A percentile compares a stretch with the other conserved stretches of the same genome.
These are phyloP conservation scores for Solioccasus polychromus DNA, from an alignment of 768 basidiomycete species.

Conservation along the genomic window DNA sequence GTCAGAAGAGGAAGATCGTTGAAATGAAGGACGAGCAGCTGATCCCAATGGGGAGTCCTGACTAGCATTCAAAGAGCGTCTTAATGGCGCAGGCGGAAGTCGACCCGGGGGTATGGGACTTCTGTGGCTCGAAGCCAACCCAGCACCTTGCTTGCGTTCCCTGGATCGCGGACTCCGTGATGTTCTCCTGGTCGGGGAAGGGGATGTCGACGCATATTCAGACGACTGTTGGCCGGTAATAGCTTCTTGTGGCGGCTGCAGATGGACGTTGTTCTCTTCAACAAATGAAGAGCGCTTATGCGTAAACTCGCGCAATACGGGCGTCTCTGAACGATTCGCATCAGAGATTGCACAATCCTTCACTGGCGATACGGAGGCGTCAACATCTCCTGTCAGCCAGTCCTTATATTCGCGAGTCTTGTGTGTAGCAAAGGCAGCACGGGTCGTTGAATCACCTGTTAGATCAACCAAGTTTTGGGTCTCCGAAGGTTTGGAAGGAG, in stretches of 20 bases:
- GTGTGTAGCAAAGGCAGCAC: slow-evolving; percentile 10
- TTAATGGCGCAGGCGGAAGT: slow-evolving; percentile 1
- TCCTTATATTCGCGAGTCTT: slow-evolving; percentile 44
- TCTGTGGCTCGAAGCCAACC: slow-evolving; percentile 9
- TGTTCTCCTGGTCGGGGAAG: slow-evolving; percentile 21
- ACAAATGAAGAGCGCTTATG: slow-evolving; percentile 71
- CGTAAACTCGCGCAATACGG: slow-evolving; percentile 65
- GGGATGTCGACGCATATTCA: slow-evolving; percentile 6
- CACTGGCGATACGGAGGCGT: slow-evolving; percentile 27
- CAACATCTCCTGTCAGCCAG: slow-evolving; percentile 74
- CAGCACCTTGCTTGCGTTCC: slow-evolving; percentile 28
- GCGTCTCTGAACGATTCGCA: slow-evolving; percentile 31
- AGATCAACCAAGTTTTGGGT: slow-evolving; percentile 18
- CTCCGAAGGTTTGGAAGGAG: slow-evolving; percentile 41
- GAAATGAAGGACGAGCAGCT: slow-evolving; percentile 9
- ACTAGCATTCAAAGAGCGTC: slow-evolving; percentile 7
- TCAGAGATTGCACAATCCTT: slow-evolving; percentile 17
- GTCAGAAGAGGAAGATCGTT: slow-evolving; percentile 36
- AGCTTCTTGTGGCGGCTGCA: slow-evolving; percentile 34
- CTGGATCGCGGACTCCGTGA: slow-evolving; percentile 33
- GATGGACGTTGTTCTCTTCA: slow-evolving; percentile 39
- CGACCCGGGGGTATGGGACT: slow-evolving; percentile 5
- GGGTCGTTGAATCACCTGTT: slow-evolving; percentile 7
- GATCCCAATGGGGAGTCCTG: slow-evolving; percentile 8
- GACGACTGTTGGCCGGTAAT: slow-evolving; percentile 23